A percentile compares a stretch with the other conserved stretches of the same genome.
phyloP scores from a whole-genome alignment of 2,329 filamentous ascomycete species.

The Fusarium metavorans region DNA sequence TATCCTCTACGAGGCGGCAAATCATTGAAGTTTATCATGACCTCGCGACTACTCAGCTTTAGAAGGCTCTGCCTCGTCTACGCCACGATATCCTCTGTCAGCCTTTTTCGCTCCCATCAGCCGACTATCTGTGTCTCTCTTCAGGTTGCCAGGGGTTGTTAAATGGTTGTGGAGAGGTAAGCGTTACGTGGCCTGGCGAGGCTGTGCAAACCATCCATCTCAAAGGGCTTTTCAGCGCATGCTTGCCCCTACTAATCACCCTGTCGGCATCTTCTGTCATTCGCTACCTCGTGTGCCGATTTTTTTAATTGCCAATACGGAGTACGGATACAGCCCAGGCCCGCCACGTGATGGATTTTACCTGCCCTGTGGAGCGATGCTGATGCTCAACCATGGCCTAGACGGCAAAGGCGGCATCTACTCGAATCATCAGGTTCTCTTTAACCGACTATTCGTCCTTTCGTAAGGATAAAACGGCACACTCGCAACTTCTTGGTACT shows the following conservation, averaged over 20 bases:
- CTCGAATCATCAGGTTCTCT: not conserved
- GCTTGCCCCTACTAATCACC: not conserved
- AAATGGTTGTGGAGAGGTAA: not conserved
- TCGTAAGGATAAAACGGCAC: not conserved
- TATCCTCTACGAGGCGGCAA: not conserved
- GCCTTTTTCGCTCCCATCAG: not conserved
- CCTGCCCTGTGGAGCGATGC: not conserved
- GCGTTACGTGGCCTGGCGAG: constrained; percentile 36
- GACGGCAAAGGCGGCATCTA: not conserved
- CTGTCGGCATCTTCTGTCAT: not conserved
- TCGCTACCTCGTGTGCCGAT: not conserved
- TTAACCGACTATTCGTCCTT: not conserved
- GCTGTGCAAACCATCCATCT: constrained; percentile 34
- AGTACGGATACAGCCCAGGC: not conserved
- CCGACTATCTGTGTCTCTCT: not conserved
- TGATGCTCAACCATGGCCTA: not conserved
- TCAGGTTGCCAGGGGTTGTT: not conserved
- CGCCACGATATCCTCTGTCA: not conserved
- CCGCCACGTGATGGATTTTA: not conserved
- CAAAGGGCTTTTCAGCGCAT: constrained; percentile 4
- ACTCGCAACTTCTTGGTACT: not conserved
- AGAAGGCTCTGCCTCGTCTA: not conserved
- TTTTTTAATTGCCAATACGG: constrained; percentile 24
- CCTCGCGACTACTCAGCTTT: not conserved
- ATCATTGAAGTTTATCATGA: not conserved